phyloP scores from a whole-genome alignment of 2,329 filamentous ascomycete genomes.

The Nigrospora sphaerica region DNA sequence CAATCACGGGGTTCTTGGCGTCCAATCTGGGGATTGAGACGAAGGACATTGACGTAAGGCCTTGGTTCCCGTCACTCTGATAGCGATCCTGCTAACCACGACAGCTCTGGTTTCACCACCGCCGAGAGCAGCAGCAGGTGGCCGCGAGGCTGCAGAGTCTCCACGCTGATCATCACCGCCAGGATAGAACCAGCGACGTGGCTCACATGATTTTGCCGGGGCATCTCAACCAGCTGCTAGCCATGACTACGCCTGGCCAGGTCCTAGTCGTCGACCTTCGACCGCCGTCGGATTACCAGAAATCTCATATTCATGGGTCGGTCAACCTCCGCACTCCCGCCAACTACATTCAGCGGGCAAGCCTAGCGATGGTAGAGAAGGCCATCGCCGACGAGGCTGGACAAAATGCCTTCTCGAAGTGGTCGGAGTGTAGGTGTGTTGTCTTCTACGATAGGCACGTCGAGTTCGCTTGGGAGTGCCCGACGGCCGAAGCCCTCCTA shows the following conservation, averaged over 20 bases:
- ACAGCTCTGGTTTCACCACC: slow-evolving; percentile 46
- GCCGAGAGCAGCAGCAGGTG: slow-evolving; percentile 40
- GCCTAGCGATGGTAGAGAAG: slow-evolving; percentile 43
- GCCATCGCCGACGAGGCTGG: slow-evolving; percentile 42
- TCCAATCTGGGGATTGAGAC: slow-evolving; percentile 47
- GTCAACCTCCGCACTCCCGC: slow-evolving; percentile 44
- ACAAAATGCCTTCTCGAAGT: slow-evolving; percentile 37
- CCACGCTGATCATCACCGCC: slow-evolving; percentile 27
- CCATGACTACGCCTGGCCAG: slow-evolving; percentile 39
- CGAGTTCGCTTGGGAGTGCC: slow-evolving; percentile 44
- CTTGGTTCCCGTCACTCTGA: no score
- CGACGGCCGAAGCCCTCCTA: slow-evolving; percentile 35
- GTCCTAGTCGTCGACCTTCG: slow-evolving; percentile 44
- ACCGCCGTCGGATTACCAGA: slow-evolving; percentile 36
- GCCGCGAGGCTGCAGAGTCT: slow-evolving; percentile 37
- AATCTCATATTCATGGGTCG: slow-evolving; percentile 43
- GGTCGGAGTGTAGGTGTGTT: slow-evolving; percentile 38
- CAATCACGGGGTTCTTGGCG: slow-evolving; percentile 44
- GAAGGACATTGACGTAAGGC: slow-evolving; percentile 38
- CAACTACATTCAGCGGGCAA: slow-evolving; percentile 38
- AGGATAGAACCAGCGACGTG: slow-evolving; percentile 19
- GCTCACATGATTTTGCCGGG: slow-evolving; percentile 43
- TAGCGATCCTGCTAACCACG: slow-evolving; percentile 7
- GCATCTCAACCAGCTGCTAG: slow-evolving; percentile 41
- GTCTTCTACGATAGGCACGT: slow-evolving; percentile 46